phyloP scores from a whole-genome alignment of 1,284 basidiomycete genomes.

The Hortiboletus rubellus region DNA sequence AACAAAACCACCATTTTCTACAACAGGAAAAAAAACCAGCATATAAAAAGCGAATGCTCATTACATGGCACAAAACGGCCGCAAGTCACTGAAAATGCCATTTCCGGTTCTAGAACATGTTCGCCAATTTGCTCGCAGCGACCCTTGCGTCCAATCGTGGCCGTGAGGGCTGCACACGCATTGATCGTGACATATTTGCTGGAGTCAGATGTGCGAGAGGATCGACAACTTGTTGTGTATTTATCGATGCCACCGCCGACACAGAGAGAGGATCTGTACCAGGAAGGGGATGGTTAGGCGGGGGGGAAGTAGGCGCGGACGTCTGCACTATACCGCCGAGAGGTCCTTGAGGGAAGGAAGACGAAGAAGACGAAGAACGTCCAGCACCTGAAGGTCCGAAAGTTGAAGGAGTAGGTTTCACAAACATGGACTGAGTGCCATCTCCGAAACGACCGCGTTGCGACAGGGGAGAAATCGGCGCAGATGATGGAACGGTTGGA shows the following conservation, averaged over 20 bases:
- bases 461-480: conserved; percentile 42
- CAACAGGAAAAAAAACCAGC: conserved; percentile 19
- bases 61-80: conserved; percentile 5
- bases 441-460: conserved; percentile 67
- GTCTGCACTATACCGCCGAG: conserved; percentile 22
- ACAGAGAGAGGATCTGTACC: conserved; percentile 19
- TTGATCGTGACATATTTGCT: conserved; percentile 61
- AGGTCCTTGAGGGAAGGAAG: conserved; percentile 34
- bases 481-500: conserved; percentile 25
- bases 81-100: background rate
- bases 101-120: conserved; percentile 62
- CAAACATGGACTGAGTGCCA: conserved; percentile 76
- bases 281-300: conserved; percentile 20
- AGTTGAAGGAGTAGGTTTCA: conserved; percentile 47
- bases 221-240: conserved; percentile 44
- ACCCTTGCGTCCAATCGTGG: conserved; percentile 74
- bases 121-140: conserved; percentile 84
- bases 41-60: conserved; percentile 14
- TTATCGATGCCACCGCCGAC: conserved; percentile 20
- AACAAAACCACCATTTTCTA: conserved; percentile 4
- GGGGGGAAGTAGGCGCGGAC: conserved; percentile 4
- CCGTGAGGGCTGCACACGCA: conserved; percentile 65
- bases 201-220: conserved; percentile 62
- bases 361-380: conserved; percentile 27
- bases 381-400: conserved; percentile 32